Evolutionary conservation across 176 grass and related monocot species (phyloP).

Genomic region (Eleusine indica): DNA sequence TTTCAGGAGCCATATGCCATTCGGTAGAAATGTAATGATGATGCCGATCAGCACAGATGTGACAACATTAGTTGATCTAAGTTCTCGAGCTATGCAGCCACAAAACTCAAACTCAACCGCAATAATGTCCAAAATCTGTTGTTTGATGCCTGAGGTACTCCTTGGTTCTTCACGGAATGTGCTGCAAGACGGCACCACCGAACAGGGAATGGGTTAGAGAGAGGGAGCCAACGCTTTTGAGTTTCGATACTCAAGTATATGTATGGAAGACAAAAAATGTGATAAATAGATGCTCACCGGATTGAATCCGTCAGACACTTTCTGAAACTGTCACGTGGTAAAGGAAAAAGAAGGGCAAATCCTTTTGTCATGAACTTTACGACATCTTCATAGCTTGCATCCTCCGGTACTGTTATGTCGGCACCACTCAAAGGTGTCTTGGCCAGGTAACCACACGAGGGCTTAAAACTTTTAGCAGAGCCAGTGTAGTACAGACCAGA

Average conservation of each 20-base stretch:
- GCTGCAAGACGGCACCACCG: background rate
- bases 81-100: no score
- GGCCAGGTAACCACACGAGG: conserved; percentile 44
- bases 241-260: background rate
- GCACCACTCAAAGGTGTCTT: background rate
- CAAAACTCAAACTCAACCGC: no score
- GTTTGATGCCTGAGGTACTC: background rate
- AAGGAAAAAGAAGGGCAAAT: conserved; percentile 16
- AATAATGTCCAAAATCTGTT: background rate
- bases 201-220: background rate
- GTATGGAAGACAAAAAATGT: no score
- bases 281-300: no score
- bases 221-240: background rate
- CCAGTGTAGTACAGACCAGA: no score
- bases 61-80: no score
- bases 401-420: background rate
- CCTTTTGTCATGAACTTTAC: background rate
- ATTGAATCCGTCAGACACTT: no score
- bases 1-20: no score
- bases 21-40: no score
- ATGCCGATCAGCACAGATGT: no score
- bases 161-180: background rate
- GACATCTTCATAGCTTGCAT: conserved; percentile 27
- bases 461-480: background rate
- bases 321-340: background rate